Conservation (phyloP, 1,284 basidiomycete species). For the Phaffia rhodozyma region DNA sequence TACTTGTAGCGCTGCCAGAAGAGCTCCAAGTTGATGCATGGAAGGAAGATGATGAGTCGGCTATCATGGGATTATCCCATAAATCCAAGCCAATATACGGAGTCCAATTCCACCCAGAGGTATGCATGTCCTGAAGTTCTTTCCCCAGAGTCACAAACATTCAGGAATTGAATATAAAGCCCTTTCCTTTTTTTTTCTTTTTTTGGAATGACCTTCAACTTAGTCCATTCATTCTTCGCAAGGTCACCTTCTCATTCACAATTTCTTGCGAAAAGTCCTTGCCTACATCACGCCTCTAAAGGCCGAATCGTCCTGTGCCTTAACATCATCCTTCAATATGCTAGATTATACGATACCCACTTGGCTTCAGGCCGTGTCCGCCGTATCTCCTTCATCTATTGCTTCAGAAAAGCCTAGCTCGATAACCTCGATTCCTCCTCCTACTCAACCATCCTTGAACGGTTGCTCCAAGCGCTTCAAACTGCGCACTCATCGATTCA, state of each 20-base stretch:
- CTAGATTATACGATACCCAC: no score
- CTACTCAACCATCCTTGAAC: not conserved
- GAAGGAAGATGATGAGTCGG: slow-evolving; percentile 26
- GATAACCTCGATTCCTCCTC: not conserved
- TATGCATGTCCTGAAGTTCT: slow-evolving; percentile 11
- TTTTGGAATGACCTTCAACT: not conserved
- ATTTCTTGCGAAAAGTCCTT: slow-evolving; percentile 26
- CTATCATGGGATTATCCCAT: slow-evolving; percentile 42
- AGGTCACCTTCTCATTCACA: slow-evolving; percentile 31
- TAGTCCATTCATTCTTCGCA: slow-evolving; percentile 38
- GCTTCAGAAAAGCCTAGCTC: not conserved
- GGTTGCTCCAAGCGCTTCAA: not conserved
- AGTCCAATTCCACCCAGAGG: slow-evolving; percentile 91
- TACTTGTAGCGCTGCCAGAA: slow-evolving; percentile 31
- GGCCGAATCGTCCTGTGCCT: no score
- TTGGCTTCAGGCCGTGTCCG: no score
- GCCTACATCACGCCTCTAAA: no score
- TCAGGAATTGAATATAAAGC: no score
- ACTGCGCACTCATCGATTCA: not conserved
- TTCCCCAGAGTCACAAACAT: not conserved
- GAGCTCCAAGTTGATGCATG: slow-evolving; percentile 40
- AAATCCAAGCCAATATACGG: slow-evolving; percentile 66
- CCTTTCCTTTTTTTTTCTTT: not conserved
- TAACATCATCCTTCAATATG: no score
- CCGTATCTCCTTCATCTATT: no score